phyloP scores from a whole-genome alignment of 345 rosid genomes.

The Schrenkiella parvula region DNA sequence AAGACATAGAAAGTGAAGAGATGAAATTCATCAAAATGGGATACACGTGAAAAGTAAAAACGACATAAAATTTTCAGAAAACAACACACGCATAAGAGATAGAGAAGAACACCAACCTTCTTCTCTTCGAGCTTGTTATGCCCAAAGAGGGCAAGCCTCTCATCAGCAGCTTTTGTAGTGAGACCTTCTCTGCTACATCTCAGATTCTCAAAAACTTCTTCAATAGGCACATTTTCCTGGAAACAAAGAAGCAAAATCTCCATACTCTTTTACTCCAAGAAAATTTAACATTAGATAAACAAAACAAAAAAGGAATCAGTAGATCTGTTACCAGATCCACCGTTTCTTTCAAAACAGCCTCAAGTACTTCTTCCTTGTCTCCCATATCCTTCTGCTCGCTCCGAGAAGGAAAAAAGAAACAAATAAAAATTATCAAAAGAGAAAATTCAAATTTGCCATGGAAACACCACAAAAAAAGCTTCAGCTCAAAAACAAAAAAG shows the following conservation, averaged over 20 bases:
- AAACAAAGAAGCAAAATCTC: constrained; percentile 1
- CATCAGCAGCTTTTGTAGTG: constrained; percentile 72
- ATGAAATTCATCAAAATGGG: too few species aligned
- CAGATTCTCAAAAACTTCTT: constrained; percentile 90
- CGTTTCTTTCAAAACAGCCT: constrained; percentile 89
- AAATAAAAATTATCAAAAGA: background rate
- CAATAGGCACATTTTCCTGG: constrained; percentile 98
- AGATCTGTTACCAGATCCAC: constrained; percentile 99
- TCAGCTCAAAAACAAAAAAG: background rate
- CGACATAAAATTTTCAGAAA: too few species aligned
- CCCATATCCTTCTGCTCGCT: constrained; percentile 40
- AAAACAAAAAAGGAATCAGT: constrained; percentile 6
- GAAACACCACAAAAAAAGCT: constrained; percentile 2
- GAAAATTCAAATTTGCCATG: background rate
- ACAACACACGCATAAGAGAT: background rate
- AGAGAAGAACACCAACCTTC: constrained; percentile 40
- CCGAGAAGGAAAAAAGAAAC: background rate
- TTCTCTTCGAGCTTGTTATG: constrained; percentile 98
- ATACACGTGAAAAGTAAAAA: background rate
- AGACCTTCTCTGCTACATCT: constrained; percentile 96
- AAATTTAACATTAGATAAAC: background rate
- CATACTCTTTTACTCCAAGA: constrained; percentile 3
- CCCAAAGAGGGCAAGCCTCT: constrained; percentile 88
- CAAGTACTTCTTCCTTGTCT: constrained; percentile 77
- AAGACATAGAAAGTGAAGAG: background rate